Percentiles rank a stretch among this genome's conserved stretches.
Evolutionary conservation across 768 basidiomycete genomes (phyloP).

Genomic region (Amanita polypyramis): DNA sequence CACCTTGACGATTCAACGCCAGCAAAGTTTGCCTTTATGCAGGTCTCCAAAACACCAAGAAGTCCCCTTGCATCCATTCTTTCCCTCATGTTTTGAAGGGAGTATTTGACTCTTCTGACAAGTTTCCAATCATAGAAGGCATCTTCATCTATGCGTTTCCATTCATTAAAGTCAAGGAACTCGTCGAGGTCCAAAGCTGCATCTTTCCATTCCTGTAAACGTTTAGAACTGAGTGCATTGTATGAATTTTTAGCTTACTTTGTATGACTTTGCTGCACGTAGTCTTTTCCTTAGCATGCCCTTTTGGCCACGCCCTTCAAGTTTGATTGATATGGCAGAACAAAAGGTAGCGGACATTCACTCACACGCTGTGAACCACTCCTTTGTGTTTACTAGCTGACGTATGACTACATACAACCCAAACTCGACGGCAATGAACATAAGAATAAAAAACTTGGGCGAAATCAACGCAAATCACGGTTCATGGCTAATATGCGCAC

Average conservation of each 20-base stretch:
- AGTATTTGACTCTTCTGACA: slow-evolving; percentile 56
- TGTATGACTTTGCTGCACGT: slow-evolving; percentile 63
- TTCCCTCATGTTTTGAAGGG: slow-evolving; percentile 59
- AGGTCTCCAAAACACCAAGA: slow-evolving; percentile 85
- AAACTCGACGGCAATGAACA: slow-evolving; percentile 80
- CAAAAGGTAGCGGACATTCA: slow-evolving; percentile 12
- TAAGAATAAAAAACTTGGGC: slow-evolving; percentile 64
- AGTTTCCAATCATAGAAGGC: slow-evolving; percentile 88
- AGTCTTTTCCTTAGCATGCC: slow-evolving; percentile 68
- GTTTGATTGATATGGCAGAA: slow-evolving; percentile 2
- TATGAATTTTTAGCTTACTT: slow-evolving; percentile 28
- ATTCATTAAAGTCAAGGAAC: slow-evolving; percentile 77
- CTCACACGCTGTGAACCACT: slow-evolving; percentile 84
- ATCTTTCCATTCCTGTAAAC: slow-evolving; percentile 71
- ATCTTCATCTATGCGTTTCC: slow-evolving; percentile 87
- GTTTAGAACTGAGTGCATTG: neutral
- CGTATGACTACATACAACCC: slow-evolving; percentile 78
- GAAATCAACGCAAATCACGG: neutral
- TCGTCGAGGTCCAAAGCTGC: slow-evolving; percentile 71
- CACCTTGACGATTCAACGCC: slow-evolving; percentile 80
- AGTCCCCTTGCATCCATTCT: slow-evolving; percentile 78
- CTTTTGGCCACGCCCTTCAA: slow-evolving; percentile 75
- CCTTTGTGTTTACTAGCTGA: slow-evolving; percentile 90
- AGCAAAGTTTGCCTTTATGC: slow-evolving; percentile 86
- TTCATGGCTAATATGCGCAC: slow-evolving; percentile 28